phyloP scores from a whole-genome alignment of 1,284 basidiomycete species.

The Chiua sp. region DNA sequence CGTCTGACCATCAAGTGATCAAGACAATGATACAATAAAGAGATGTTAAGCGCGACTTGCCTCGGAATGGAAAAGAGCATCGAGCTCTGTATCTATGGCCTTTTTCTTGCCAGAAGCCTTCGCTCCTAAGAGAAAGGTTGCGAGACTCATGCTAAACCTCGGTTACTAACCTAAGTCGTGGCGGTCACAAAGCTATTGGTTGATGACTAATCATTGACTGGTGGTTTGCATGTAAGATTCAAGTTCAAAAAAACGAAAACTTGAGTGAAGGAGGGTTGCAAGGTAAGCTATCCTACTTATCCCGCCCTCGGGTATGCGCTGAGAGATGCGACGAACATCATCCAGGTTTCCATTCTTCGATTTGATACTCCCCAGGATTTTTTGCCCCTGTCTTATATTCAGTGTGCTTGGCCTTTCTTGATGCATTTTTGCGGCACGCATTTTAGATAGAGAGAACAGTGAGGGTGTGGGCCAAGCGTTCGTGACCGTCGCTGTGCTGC shows the following conservation, averaged over 20 bases:
- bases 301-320: neutral
- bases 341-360: neutral
- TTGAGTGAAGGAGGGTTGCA: conserved; percentile 1
- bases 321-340: neutral
- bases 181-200: too few species aligned
- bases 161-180: too few species aligned
- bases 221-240: too few species aligned
- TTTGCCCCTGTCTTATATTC: too few species aligned
- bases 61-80: conserved; percentile 29
- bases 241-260: too few species aligned
- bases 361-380: neutral
- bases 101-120: conserved; percentile 27
- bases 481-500: neutral
- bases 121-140: conserved; percentile 29
- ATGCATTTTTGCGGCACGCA: neutral
- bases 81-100: conserved; percentile 32
- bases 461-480: neutral
- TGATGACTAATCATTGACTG: too few species aligned
- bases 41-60: conserved; percentile 14
- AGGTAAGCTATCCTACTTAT: neutral
- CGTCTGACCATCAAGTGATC: conserved; percentile 15
- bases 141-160: conserved; percentile 27
- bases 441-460: neutral
- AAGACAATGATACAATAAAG: neutral
- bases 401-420: neutral